A percentile compares a stretch with the other conserved stretches of the same genome.
These are phyloP conservation scores for Hawksworthiomyces lignivorus DNA, from an alignment of 2,329 filamentous ascomycete genomes.

Conservation along the genomic window DNA sequence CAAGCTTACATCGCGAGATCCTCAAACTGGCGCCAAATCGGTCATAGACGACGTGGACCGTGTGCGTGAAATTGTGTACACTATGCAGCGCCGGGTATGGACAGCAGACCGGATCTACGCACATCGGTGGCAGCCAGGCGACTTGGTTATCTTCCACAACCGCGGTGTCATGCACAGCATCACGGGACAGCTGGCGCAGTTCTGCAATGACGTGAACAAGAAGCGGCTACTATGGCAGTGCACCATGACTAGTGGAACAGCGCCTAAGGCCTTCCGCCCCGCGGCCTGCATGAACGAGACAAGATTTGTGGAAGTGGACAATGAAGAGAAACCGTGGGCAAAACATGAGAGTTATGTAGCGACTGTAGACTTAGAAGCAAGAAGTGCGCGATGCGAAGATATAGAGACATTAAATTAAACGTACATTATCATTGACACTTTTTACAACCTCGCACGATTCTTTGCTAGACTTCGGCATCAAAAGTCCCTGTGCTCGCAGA, in stretches of 20 bases:
- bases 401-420: too few relatives aligned
- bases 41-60: slow-evolving; percentile 16
- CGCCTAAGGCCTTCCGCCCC: slow-evolving; percentile 11
- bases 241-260: slow-evolving; percentile 42
- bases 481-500: too few relatives aligned
- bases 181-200: slow-evolving; percentile 58
- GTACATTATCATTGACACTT: too few relatives aligned
- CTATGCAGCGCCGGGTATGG: slow-evolving; percentile 10
- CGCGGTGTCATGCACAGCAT: slow-evolving; percentile 67
- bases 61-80: slow-evolving; percentile 8
- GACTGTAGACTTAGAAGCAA: too few relatives aligned
- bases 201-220: slow-evolving; percentile 45
- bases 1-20: slow-evolving; percentile 10
- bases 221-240: slow-evolving; percentile 70
- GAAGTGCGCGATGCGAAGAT: too few relatives aligned
- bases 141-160: slow-evolving; percentile 73
- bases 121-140: slow-evolving; percentile 70
- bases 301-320: slow-evolving; percentile 11
- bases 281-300: slow-evolving; percentile 13
- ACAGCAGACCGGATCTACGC: slow-evolving; percentile 60
- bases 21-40: slow-evolving; percentile 1
- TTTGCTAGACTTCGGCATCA: too few relatives aligned
- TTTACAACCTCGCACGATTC: too few relatives aligned
- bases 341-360: too few relatives aligned
- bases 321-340: too few relatives aligned